Evolutionary conservation across 345 rosid species (phyloP), one percentile per base, ranked within the genome.

Genomic region (Heritiera fomes): DNA sequence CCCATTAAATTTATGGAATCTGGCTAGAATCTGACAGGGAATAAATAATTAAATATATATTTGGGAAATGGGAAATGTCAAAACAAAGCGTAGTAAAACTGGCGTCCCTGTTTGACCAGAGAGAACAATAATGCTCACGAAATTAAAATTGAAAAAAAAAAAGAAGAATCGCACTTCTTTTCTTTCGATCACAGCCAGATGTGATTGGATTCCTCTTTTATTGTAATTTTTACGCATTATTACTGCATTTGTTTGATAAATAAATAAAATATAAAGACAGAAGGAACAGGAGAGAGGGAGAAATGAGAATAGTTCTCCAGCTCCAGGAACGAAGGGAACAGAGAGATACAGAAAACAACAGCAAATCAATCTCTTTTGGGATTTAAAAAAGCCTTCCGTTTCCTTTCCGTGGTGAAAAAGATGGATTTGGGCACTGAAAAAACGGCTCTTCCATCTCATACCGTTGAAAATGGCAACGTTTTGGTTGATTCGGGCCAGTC

Each of bases 401-500:
- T 56, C 56, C 43, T 55, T 46, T 5, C 9, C 10, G 11, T 50
- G 7, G 77, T n/a, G 34, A 1, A 18, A 17, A 66, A 65, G 6
- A 74, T 47, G 82, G 80, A 45, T 71, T 77, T 72, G 79, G 81
- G 64, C 40, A 56, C 18, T 5, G 80, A 68, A 70, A 79, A 82
- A 4, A 79, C 79, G 86, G 72, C n/a, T 23, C 80, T 83, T 45
- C 88, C 90, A 30, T 56, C 81, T 66, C 77, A 78, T 15, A 70
- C 71, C 4, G 71, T 75, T 7, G 64, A 53, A 75, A 80, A 87
- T 28, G 85, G 84, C 32, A 49, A 17, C 52, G 71, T 41, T 64
- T 55, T 69, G 71, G 75, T 82, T 32, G 97, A 92, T 83, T 88
- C 98, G 8, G 93, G 96, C 75, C 90, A 84, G 77, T 74, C 87